Conservation (phyloP, 139 green algal species). For the Micromonas pusilla region DNA sequence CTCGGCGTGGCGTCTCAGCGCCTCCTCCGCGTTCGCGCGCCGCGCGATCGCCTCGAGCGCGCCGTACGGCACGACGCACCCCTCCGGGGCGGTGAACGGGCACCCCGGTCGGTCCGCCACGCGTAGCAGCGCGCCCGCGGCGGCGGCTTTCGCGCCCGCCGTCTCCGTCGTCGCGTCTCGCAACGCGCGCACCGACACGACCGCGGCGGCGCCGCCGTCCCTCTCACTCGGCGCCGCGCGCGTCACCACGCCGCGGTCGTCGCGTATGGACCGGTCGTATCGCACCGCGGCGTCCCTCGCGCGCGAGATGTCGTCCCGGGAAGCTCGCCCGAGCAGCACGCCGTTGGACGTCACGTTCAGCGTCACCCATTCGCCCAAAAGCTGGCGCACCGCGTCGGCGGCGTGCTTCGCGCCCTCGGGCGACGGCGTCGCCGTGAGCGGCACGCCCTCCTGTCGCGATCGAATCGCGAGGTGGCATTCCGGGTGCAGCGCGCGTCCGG, state of each 20-base stretch:
- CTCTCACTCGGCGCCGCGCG: neutral
- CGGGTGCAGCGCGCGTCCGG: constrained; percentile 83
- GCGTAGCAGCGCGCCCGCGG: constrained; percentile 59
- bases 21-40: constrained; percentile 22
- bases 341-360: neutral
- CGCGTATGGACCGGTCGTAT: neutral
- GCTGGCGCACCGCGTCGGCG: neutral
- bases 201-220: neutral
- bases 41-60: constrained; percentile 59
- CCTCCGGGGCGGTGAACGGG: constrained; percentile 54
- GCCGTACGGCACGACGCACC: constrained; percentile 79
- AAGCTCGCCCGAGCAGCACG: neutral
- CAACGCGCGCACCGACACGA: neutral
- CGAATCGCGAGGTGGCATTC: constrained; percentile 86
- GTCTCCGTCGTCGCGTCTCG: constrained; percentile 20
- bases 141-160: constrained; percentile 73
- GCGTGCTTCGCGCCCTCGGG: neutral
- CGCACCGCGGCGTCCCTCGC: neutral
- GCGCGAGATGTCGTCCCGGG: neutral
- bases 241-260: neutral
- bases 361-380: neutral
- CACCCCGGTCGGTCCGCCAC: neutral
- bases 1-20: too few species aligned
- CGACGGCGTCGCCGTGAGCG: constrained; percentile 47
- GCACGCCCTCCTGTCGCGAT: constrained; percentile 78